Conservation (phyloP, 2,329 filamentous ascomycete genomes). For the Cytospora leucostoma region DNA sequence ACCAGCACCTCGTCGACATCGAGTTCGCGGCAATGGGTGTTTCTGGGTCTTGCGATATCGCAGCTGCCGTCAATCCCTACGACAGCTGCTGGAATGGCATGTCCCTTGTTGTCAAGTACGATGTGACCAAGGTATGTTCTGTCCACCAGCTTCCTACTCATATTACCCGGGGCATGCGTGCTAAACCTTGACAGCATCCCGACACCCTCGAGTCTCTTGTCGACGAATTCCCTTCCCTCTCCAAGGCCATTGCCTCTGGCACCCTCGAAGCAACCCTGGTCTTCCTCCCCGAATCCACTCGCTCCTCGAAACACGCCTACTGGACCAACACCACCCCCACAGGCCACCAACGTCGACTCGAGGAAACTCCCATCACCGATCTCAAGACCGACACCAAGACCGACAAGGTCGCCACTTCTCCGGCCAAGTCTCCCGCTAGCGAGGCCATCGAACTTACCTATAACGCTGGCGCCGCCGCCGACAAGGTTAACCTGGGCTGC, state of each 20-base stretch:
- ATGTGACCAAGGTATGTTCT: conserved; percentile 45
- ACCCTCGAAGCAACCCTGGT: conserved; percentile 60
- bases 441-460: conserved; percentile 28
- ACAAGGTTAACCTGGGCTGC: conserved; percentile 65
- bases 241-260: conserved; percentile 47
- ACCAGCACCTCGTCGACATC: conserved; percentile 44
- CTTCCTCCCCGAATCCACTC: conserved; percentile 52
- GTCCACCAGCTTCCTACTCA: not conserved
- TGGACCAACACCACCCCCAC: conserved; percentile 44
- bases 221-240: conserved; percentile 47
- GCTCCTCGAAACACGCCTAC: conserved; percentile 39
- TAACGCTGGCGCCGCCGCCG: conserved; percentile 38
- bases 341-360: conserved; percentile 49
- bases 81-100: conserved; percentile 48
- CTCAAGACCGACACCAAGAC: conserved; percentile 25
- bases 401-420: conserved; percentile 29
- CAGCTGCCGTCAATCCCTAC: conserved; percentile 45
- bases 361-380: conserved; percentile 48
- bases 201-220: conserved; percentile 47
- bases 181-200: conserved; percentile 41
- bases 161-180: not conserved
- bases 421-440: conserved; percentile 28
- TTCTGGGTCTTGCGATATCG: conserved; percentile 42
- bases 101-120: conserved; percentile 47
- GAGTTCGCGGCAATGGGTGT: conserved; percentile 45